These are phyloP conservation scores for Byssochlamys sp. DNA, from an alignment of 2,329 filamentous ascomycete species.

Conservation along the genomic window DNA sequence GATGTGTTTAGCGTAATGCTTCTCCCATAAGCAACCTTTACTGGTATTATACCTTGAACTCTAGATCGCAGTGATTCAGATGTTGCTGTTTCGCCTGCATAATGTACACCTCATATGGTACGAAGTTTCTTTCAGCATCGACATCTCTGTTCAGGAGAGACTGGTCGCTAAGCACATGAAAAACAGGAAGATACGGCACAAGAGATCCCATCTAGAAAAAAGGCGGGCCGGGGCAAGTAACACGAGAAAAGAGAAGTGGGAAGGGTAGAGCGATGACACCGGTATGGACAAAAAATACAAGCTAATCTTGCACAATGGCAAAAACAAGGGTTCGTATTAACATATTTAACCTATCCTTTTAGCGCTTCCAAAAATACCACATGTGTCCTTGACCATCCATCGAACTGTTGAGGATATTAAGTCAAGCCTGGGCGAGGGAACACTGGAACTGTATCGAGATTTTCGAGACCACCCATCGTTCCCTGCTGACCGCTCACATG, in stretches of 20 bases:
- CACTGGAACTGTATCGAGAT: conserved; percentile 67
- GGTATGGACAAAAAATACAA: not conserved
- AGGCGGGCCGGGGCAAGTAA: not conserved
- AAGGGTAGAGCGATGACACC: not conserved
- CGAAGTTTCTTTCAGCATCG: not conserved
- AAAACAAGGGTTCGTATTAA: not conserved
- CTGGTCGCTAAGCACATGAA: not conserved
- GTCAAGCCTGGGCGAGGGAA: conserved; percentile 67
- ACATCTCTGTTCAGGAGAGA: not conserved
- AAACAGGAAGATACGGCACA: not conserved
- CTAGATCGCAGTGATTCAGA: not conserved
- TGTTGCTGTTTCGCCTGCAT: not conserved
- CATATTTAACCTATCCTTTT: not conserved
- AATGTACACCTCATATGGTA: not conserved
- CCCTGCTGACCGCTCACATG: conserved; percentile 62
- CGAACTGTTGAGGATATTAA: not conserved
- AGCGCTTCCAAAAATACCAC: not conserved
- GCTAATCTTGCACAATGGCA: not conserved
- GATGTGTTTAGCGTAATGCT: no score
- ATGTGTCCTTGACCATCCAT: not conserved
- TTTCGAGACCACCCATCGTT: conserved; percentile 67
- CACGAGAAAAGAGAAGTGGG: not conserved
- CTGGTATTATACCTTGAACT: not conserved
- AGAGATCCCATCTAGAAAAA: not conserved
- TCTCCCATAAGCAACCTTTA: not conserved